Evolutionary conservation across 2,329 filamentous ascomycete species (phyloP), one percentile per base, ranked within the genome.

Genomic region (Alternaria gaisen): DNA sequence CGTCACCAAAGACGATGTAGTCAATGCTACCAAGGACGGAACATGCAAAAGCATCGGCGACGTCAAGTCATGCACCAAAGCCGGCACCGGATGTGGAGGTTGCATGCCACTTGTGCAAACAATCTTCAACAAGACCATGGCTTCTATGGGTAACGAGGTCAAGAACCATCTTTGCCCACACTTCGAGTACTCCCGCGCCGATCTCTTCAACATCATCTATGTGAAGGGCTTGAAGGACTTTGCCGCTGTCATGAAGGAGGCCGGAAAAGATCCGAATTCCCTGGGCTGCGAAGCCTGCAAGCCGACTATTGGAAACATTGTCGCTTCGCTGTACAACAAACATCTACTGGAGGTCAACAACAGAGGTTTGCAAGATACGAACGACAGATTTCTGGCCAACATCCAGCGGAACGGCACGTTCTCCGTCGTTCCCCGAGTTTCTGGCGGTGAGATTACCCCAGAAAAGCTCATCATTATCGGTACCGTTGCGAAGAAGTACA

Each of bases 341-440:
- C 92, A 95, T 73, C 84, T 97, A 64, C 89, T 97, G 83, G 88
- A 91, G 66, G 84, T 85, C 60, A 83, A 88, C 0, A 82, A 86
- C 3, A 87, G 92, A 73, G 91, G 91, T 22, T 84, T 97, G 0
- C 93, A 97, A 77, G 93, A 97, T 61, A 97, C 93, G 5, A 97
- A 97, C 76, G 94, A 97, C 77, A 85, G 90, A 44, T 97, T 91
- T 77, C 81, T 97, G 51, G 93, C 88, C 53, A 97, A 97, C 75
- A 95, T 97, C 56, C 93, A 97, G 77, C 87, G 93, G 38, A 93
- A 97, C 77, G 93, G 93, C 41, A 97, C 93, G 0, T 97, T 93
- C 79, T 94, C 91, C 1, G 93, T 97, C 11, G 86, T 97, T 0
- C 93, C 93, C 3, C 88, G 93, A 44, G 88, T 97, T 1, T 85